These are phyloP conservation scores for Colletotrichum godetiae DNA, from an alignment of 2,329 filamentous ascomycete species.

Conservation along the genomic window DNA sequence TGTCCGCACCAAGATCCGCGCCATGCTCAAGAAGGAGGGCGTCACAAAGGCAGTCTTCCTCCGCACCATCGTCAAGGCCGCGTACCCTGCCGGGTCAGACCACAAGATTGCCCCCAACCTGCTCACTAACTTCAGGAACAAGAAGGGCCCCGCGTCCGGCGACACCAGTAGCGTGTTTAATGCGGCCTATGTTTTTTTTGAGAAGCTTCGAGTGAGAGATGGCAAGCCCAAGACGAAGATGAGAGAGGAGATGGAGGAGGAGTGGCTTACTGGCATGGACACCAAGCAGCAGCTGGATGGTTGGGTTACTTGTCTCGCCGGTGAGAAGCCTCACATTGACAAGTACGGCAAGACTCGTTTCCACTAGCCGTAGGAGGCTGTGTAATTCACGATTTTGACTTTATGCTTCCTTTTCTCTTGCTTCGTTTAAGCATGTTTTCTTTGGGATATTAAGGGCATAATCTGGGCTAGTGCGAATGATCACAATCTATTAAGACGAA, in stretches of 20 bases:
- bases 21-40: slow-evolving; percentile 56
- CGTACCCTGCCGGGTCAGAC: slow-evolving; percentile 43
- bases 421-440: too few relatives aligned
- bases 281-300: neutral
- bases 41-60: slow-evolving; percentile 64
- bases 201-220: slow-evolving; percentile 65
- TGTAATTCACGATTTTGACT: too few relatives aligned
- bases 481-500: neutral
- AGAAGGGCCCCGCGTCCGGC: slow-evolving; percentile 59
- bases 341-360: slow-evolving; percentile 36
- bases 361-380: neutral
- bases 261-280: slow-evolving; percentile 42
- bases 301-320: neutral
- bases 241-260: slow-evolving; percentile 62
- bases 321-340: slow-evolving; percentile 33
- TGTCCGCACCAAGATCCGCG: slow-evolving; percentile 66
- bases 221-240: slow-evolving; percentile 63
- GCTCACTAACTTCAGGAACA: slow-evolving; percentile 60
- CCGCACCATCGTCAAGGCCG: slow-evolving; percentile 57
- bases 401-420: neutral
- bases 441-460: neutral
- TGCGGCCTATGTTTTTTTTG: slow-evolving; percentile 67
- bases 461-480: neutral
- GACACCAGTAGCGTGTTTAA: slow-evolving; percentile 63
- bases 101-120: slow-evolving; percentile 55